Conservation (phyloP, 495 filamentous ascomycete species). For the Jackrogersella multiformis region DNA sequence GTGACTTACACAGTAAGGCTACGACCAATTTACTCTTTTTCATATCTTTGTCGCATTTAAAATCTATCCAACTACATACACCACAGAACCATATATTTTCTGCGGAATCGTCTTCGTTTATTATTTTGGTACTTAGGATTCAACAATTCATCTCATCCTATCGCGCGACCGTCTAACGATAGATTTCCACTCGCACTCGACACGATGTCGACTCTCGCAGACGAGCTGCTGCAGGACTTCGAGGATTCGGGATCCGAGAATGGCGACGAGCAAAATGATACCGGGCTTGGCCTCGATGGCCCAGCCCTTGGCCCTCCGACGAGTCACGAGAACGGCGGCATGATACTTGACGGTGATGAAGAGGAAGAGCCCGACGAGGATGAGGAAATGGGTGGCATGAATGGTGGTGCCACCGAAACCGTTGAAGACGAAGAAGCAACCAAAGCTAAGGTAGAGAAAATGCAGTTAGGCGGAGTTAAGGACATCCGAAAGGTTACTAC, state of each 20-base stretch:
- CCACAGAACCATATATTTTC: not conserved
- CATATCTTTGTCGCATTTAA: constrained; percentile 23
- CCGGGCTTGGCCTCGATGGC: constrained; percentile 47
- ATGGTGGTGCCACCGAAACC: constrained; percentile 51
- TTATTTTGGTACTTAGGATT: not conserved
- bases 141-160: not conserved
- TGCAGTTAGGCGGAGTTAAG: constrained; percentile 73
- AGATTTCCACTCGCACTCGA: constrained; percentile 15
- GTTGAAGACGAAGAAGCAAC: constrained; percentile 72
- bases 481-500: constrained; percentile 79
- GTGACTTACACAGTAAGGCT: constrained; percentile 30
- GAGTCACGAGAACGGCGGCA: constrained; percentile 46
- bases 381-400: constrained; percentile 63
- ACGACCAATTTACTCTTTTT: constrained; percentile 18
- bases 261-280: constrained; percentile 63
- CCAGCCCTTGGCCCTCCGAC: constrained; percentile 39
- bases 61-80: constrained; percentile 22
- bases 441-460: constrained; percentile 79
- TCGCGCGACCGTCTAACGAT: not conserved
- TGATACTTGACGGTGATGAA: constrained; percentile 57
- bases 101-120: not conserved
- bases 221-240: constrained; percentile 90
- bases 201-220: constrained; percentile 79
- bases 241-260: constrained; percentile 74
- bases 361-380: constrained; percentile 61